Evolutionary conservation across 257 asterid species (phyloP), one percentile per base, ranked within the genome.

Genomic region (Thymus quinquecostatus): DNA sequence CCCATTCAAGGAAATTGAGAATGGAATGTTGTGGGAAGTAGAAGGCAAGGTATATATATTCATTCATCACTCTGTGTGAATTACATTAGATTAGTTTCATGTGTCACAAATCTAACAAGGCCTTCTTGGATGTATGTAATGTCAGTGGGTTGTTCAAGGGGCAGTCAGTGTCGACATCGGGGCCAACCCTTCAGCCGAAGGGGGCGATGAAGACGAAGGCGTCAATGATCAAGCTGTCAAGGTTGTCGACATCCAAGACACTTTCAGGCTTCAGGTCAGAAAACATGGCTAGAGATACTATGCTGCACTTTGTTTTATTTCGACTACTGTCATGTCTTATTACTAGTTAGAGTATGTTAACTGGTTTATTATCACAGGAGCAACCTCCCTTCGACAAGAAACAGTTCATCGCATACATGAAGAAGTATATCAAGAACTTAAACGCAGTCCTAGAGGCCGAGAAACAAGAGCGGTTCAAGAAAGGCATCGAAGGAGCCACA

Each of bases 181-280:
- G 34, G 96, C 91, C 4, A 89, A 89, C 64, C 93, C 96, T 32
- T 89, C 90, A 3, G 87, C 96, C 0, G 96, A 88, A 76, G 92
- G 90, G n/a, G 87, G 67, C 0, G 92, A 71, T 0, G 90, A 79
- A 27, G 92, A 86, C 14, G 92, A 88, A 76, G 87, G 89, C 0
- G 92, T 88, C 2, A 85, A 86, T 2, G 92, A 86, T 66, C 79
- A 78, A 77, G 83, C 84, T 4, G 81, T 71, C 4, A 86, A 82
- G 80, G 96, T 88, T 13, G 91, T 88, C 0, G 90, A 86, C 62
- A 81, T 88, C 36, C 83, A 83, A 1, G 93, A 89, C 72, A 89
- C 88, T 47, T 88, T 88, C 64, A 81, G 92, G 76, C 92, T 88
- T 66, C 92, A 88, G 88, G 92, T 84, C 1, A 3, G 5, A 12